A percentile compares a stretch with the other conserved stretches of the same genome.
Evolutionary conservation across 805 yeast genomes (phyloP).

Genomic region (Sungouiella blattae): DNA sequence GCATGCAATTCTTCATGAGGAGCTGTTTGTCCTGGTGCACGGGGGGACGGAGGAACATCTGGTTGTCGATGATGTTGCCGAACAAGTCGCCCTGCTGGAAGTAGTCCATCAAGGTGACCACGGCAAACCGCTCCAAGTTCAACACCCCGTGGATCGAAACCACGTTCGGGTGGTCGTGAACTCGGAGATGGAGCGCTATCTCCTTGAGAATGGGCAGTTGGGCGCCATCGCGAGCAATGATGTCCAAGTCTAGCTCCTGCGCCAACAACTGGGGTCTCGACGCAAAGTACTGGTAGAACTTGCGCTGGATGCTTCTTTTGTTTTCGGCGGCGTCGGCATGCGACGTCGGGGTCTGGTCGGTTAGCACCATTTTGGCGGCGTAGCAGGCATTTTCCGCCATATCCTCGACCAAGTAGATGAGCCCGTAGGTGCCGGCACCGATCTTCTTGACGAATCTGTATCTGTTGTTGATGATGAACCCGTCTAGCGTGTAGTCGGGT

Average conservation of each 20-base stretch:
- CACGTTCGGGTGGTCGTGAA: constrained; percentile 76
- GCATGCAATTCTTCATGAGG: constrained; percentile 41
- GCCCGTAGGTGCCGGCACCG: constrained; percentile 41
- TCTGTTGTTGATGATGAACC: constrained; percentile 59
- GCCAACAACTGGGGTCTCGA: constrained; percentile 5
- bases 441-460: constrained; percentile 48
- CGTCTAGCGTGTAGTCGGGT: constrained; percentile 77
- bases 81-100: constrained; percentile 84
- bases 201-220: constrained; percentile 51
- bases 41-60: constrained; percentile 55
- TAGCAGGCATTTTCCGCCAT: constrained; percentile 43
- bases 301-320: constrained; percentile 47
- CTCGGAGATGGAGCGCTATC: constrained; percentile 66
- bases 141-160: constrained; percentile 72
- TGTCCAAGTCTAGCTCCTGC: constrained; percentile 19
- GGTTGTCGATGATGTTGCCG: constrained; percentile 74
- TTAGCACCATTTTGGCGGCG: constrained; percentile 72
- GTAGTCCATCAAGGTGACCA: constrained; percentile 82
- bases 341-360: constrained; percentile 42
- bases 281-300: constrained; percentile 14
- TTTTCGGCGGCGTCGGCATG: constrained; percentile 66
- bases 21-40: constrained; percentile 45
- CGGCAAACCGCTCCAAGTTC: constrained; percentile 49
- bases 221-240: constrained; percentile 23
- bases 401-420: constrained; percentile 47